These are phyloP conservation scores for Talaromyces sp. DNA, from an alignment of 2,329 filamentous ascomycete species.

Conservation along the genomic window DNA sequence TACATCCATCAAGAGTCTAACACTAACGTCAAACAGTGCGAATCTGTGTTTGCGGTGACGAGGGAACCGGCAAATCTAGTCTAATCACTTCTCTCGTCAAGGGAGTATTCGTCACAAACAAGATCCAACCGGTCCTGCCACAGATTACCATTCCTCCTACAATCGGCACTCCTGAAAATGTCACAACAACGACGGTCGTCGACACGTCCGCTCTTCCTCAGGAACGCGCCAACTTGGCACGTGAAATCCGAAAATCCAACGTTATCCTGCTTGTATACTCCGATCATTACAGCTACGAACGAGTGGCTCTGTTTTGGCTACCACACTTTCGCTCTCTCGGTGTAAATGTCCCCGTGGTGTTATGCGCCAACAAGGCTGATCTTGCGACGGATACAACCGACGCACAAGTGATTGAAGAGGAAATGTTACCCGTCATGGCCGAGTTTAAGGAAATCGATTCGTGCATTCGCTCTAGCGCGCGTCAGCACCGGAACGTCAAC, in stretches of 20 bases:
- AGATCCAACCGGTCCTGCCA: constrained; percentile 90
- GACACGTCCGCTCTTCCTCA: constrained; percentile 94
- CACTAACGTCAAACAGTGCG: constrained; percentile 55
- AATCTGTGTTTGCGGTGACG: constrained; percentile 94
- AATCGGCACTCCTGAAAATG: constrained; percentile 89
- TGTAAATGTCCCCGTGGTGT: constrained; percentile 95
- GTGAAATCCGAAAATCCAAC: constrained; percentile 94
- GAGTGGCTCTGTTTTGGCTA: constrained; percentile 96
- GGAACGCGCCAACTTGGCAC: constrained; percentile 81
- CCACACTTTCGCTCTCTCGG: constrained; percentile 94
- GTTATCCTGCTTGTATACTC: constrained; percentile 96
- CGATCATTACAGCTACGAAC: constrained; percentile 98
- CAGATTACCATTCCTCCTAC: constrained; percentile 92
- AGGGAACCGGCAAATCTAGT: constrained; percentile 89
- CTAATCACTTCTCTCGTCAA: constrained; percentile 94
- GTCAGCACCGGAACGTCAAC: constrained; percentile 89
- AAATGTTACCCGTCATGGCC: constrained; percentile 97
- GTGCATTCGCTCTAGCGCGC: constrained; percentile 88
- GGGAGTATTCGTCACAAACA: constrained; percentile 90
- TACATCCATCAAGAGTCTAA: background rate
- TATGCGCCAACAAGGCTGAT: constrained; percentile 98
- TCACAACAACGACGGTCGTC: constrained; percentile 87
- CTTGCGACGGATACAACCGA: constrained; percentile 68
- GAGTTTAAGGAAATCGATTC: constrained; percentile 99
- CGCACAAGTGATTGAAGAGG: constrained; percentile 84